These are phyloP conservation scores for Lithospermum erythrorhizon DNA, from an alignment of 257 asterid genomes.

Conservation along the genomic window DNA sequence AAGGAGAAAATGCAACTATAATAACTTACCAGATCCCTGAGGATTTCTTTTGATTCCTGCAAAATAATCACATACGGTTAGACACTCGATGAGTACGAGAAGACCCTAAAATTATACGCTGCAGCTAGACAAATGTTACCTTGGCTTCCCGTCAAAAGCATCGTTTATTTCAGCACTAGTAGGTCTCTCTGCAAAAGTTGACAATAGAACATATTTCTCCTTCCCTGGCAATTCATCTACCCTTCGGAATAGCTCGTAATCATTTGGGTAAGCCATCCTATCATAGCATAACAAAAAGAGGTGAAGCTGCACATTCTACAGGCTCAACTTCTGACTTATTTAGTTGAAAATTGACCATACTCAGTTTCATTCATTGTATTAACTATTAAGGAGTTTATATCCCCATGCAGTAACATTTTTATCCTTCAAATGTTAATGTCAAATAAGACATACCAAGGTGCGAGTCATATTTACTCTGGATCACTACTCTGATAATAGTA, in stretches of 20 bases:
- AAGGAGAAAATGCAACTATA: neutral
- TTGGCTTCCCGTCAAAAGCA: constrained; percentile 69
- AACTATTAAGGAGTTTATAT: too few species aligned
- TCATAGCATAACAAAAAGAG: neutral
- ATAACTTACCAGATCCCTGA: constrained; percentile 67
- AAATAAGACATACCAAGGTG: too few species aligned
- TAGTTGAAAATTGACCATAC: too few species aligned
- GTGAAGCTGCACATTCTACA: neutral
- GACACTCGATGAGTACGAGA: constrained; percentile 7
- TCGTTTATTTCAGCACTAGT: constrained; percentile 73
- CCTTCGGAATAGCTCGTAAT: constrained; percentile 79
- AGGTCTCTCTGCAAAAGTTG: constrained; percentile 55
- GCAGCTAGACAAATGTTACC: constrained; percentile 29
- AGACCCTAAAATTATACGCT: neutral
- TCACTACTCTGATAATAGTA: too few species aligned
- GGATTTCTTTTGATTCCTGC: constrained; percentile 54
- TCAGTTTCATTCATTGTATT: too few species aligned
- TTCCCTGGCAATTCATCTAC: constrained; percentile 57
- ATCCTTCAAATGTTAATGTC: too few species aligned
- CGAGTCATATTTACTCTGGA: too few species aligned
- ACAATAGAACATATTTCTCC: constrained; percentile 59
- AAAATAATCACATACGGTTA: constrained; percentile 10
- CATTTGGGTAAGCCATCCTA: constrained; percentile 81
- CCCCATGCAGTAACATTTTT: too few species aligned
- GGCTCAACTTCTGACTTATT: neutral